Conservation (phyloP, 768 basidiomycete genomes). For the Tylopilus balloui region DNA sequence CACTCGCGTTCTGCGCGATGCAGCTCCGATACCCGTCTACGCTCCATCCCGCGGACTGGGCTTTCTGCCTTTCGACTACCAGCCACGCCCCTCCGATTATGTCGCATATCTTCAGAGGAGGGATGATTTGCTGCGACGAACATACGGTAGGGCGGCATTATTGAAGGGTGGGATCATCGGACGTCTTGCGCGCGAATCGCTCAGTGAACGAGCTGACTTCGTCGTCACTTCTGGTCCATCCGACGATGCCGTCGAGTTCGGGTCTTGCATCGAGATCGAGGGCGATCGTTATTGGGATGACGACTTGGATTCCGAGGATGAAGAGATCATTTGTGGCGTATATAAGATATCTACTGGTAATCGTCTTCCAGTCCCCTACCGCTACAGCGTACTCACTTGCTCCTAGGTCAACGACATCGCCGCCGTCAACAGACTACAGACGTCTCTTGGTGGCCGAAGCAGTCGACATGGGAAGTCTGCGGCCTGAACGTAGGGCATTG, state of each 20-base stretch:
- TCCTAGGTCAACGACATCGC: background rate
- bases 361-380: no score
- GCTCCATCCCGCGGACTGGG: background rate
- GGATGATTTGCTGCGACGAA: background rate
- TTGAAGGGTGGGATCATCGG: background rate
- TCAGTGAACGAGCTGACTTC: background rate
- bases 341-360: slow-evolving; percentile 2
- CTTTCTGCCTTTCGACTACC: background rate
- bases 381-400: no score
- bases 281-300: background rate
- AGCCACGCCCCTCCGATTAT: background rate
- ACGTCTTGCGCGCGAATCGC: background rate
- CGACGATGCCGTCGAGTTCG: background rate
- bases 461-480: background rate
- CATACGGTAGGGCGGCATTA: background rate
- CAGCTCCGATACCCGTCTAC: background rate
- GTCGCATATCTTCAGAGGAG: background rate
- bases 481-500: slow-evolving; percentile 1
- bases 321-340: slow-evolving; percentile 1
- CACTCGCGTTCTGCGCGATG: background rate
- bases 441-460: slow-evolving; percentile 7
- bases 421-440: background rate
- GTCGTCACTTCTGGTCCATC: background rate
- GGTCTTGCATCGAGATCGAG: background rate
- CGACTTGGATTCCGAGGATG: background rate